A percentile compares a stretch with the other conserved stretches of the same genome.
phyloP scores from a whole-genome alignment of 2,329 filamentous ascomycete genomes.

The Cladophialophora yegresii region DNA sequence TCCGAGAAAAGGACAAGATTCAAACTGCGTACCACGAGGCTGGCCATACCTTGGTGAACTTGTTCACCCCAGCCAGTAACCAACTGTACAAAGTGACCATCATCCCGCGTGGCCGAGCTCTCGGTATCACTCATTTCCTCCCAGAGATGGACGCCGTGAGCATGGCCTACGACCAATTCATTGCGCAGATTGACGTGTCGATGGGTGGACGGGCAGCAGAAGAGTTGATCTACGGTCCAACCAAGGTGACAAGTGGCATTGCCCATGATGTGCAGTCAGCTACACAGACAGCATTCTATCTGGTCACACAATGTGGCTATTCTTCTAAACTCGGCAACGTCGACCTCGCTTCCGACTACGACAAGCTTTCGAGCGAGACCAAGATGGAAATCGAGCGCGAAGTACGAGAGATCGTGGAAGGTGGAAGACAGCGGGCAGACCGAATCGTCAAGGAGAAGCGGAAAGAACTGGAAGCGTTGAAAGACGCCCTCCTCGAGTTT shows the following conservation, averaged over 20 bases:
- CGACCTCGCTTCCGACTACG: constrained; percentile 79
- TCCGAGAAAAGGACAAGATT: constrained; percentile 83
- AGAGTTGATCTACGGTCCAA: constrained; percentile 87
- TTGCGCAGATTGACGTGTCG: constrained; percentile 74
- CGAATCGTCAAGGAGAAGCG: constrained; percentile 72
- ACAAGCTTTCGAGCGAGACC: constrained; percentile 79
- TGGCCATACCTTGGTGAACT: constrained; percentile 85
- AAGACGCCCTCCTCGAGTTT: constrained; percentile 87
- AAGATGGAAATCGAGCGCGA: constrained; percentile 84
- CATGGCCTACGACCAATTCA: constrained; percentile 78
- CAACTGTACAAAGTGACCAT: constrained; percentile 97
- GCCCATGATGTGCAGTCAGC: constrained; percentile 79
- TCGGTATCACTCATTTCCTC: constrained; percentile 84
- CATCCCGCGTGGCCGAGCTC: constrained; percentile 80
- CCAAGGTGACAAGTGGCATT: constrained; percentile 87
- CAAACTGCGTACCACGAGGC: constrained; percentile 97
- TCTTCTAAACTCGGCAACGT: constrained; percentile 84
- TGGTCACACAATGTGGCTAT: constrained; percentile 90
- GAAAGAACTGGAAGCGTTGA: constrained; percentile 82
- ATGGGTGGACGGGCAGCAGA: constrained; percentile 87
- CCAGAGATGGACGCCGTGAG: constrained; percentile 85
- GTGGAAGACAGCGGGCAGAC: constrained; percentile 72
- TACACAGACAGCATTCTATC: constrained; percentile 77
- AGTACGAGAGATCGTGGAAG: constrained; percentile 80
- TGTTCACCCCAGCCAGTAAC: constrained; percentile 74